Evolutionary conservation across 2,329 filamentous ascomycete genomes (phyloP).

Genomic region (Cladosporium velox): DNA sequence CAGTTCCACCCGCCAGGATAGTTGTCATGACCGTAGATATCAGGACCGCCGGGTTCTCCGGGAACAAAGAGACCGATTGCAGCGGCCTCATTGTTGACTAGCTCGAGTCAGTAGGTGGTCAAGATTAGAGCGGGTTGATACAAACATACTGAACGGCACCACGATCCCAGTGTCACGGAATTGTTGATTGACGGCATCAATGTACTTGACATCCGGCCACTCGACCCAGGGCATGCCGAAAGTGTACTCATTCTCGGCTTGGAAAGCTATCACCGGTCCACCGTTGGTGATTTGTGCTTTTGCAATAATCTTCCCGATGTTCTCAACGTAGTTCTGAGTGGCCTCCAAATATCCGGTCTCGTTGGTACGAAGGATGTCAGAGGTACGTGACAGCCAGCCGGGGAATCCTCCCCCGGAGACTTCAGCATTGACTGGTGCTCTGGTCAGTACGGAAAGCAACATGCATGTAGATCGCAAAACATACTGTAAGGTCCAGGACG

Average conservation of each 20-base stretch:
- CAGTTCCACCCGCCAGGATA: slow-evolving; percentile 60
- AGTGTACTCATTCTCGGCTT: slow-evolving; percentile 81
- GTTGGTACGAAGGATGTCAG: slow-evolving; percentile 64
- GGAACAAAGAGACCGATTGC: slow-evolving; percentile 64
- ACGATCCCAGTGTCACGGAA: slow-evolving; percentile 68
- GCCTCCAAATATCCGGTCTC: slow-evolving; percentile 64
- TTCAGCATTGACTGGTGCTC: slow-evolving; percentile 66
- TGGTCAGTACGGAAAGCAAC: background rate
- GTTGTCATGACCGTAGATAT: slow-evolving; percentile 66
- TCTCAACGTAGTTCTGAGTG: slow-evolving; percentile 66
- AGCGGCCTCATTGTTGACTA: slow-evolving; percentile 65
- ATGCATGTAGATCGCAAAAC: background rate
- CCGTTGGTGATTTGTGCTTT: slow-evolving; percentile 80
- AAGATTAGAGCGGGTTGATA: no score
- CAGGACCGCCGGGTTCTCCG: slow-evolving; percentile 56
- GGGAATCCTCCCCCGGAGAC: slow-evolving; percentile 76
- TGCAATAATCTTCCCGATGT: slow-evolving; percentile 67
- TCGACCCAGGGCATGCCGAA: slow-evolving; percentile 13
- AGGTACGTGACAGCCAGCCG: slow-evolving; percentile 72
- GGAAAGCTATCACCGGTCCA: slow-evolving; percentile 74
- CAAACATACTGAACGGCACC: slow-evolving; percentile 56
- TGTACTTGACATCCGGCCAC: slow-evolving; percentile 51
- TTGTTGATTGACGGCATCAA: slow-evolving; percentile 70
- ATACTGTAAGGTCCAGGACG: slow-evolving; percentile 31
- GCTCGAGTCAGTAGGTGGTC: slow-evolving; percentile 55